Conservation (phyloP, 2,329 filamentous ascomycete species). For the Talaromyces marneffei region DNA sequence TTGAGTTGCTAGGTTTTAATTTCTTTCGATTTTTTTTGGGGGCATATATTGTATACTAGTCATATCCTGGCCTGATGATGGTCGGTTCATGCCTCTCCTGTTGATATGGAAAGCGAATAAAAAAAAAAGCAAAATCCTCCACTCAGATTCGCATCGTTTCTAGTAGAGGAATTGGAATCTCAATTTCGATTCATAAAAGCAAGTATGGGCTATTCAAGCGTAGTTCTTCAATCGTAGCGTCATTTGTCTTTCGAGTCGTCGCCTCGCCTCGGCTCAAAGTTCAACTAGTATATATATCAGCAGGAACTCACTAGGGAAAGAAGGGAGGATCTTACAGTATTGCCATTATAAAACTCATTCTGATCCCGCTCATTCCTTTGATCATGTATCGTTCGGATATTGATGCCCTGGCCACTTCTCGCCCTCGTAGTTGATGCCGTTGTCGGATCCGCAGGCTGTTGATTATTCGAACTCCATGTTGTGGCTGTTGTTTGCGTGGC, state of each 20-base stretch:
- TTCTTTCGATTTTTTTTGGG: not conserved
- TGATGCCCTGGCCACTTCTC: slow-evolving; percentile 24
- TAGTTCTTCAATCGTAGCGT: slow-evolving; percentile 2
- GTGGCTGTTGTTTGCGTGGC: not conserved
- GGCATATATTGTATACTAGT: slow-evolving; percentile 10
- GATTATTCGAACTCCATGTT: slow-evolving; percentile 1
- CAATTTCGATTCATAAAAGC: not conserved
- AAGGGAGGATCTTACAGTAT: slow-evolving; percentile 56
- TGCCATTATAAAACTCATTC: slow-evolving; percentile 83
- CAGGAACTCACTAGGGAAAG: slow-evolving; percentile 16
- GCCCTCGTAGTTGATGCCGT: not conserved
- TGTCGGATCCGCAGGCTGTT: not conserved
- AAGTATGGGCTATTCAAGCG: not conserved
- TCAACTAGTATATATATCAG: slow-evolving; percentile 45
- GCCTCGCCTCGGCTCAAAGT: slow-evolving; percentile 62
- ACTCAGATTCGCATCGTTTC: slow-evolving; percentile 9
- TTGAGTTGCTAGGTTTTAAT: not conserved
- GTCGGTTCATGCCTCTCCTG: not conserved
- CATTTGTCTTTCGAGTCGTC: slow-evolving; percentile 46
- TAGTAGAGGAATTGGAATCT: slow-evolving; percentile 6
- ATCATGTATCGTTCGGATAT: slow-evolving; percentile 50
- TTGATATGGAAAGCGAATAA: slow-evolving; percentile 10
- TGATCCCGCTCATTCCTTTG: slow-evolving; percentile 51
- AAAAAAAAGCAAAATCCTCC: slow-evolving; percentile 13
- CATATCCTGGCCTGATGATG: slow-evolving; percentile 4